Conservation (phyloP, 345 rosid genomes). For the Rubroshorea leprosula region DNA sequence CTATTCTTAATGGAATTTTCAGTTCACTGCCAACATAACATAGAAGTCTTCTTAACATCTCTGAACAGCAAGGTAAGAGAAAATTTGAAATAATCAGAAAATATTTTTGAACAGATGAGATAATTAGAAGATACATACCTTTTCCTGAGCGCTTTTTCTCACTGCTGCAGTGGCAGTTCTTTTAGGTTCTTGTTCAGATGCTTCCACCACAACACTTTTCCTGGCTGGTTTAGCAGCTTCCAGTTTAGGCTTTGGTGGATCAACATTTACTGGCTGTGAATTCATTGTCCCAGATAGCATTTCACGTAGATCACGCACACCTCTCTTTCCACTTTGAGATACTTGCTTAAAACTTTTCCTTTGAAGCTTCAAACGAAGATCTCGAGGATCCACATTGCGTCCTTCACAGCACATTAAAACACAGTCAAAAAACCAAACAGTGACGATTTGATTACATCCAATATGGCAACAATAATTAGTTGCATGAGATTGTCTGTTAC, state of each 20-base stretch:
- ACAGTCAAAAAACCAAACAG: slow-evolving; percentile 39
- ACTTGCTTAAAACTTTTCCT: slow-evolving; percentile 43
- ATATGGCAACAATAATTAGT: slow-evolving; percentile 29
- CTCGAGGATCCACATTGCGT: slow-evolving; percentile 59
- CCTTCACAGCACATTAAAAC: slow-evolving; percentile 52
- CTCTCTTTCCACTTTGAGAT: slow-evolving; percentile 51
- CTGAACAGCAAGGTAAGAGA: neutral
- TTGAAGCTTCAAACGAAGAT: slow-evolving; percentile 93
- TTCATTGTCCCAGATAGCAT: slow-evolving; percentile 78
- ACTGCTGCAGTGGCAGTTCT: slow-evolving; percentile 36
- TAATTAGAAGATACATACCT: slow-evolving; percentile 31
- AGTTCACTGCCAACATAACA: neutral
- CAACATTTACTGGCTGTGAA: slow-evolving; percentile 46
- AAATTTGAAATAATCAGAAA: neutral
- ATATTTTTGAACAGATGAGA: neutral
- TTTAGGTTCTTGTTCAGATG: slow-evolving; percentile 48
- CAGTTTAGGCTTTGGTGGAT: slow-evolving; percentile 47
- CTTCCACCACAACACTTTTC: slow-evolving; percentile 58
- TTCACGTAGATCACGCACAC: slow-evolving; percentile 75
- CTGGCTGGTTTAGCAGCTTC: slow-evolving; percentile 48
- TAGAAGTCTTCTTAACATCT: neutral
- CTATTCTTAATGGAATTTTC: neutral
- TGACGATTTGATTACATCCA: slow-evolving; percentile 33
- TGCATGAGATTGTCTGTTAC: slow-evolving; percentile 18
- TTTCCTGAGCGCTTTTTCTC: slow-evolving; percentile 56